phyloP scores from a whole-genome alignment of 2,329 filamentous ascomycete species.

The Dactylonectria estremocensis region DNA sequence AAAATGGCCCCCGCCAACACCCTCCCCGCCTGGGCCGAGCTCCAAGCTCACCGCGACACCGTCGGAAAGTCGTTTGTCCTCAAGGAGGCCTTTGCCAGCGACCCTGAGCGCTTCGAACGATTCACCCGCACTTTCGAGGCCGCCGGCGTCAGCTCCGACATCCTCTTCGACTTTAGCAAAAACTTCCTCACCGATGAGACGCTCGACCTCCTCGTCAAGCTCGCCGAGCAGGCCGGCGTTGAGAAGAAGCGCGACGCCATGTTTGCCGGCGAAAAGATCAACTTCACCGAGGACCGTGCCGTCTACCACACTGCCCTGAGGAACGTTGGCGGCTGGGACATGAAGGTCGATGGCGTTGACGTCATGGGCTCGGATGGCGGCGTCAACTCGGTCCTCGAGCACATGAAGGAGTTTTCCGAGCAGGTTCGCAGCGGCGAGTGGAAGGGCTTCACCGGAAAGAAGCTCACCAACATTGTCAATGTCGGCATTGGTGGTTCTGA shows the following conservation, averaged over 20 bases:
- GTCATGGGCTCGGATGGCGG: slow-evolving; percentile 92
- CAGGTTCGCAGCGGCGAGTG: slow-evolving; percentile 94
- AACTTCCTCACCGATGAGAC: slow-evolving; percentile 98
- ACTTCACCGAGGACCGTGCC: slow-evolving; percentile 97
- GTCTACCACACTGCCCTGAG: slow-evolving; percentile 96
- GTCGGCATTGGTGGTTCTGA: slow-evolving; percentile 98
- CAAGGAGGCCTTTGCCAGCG: slow-evolving; percentile 92
- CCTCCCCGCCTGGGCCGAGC: slow-evolving; percentile 88
- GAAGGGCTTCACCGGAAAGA: slow-evolving; percentile 98
- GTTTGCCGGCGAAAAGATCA: slow-evolving; percentile 98
- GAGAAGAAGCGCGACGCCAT: slow-evolving; percentile 97
- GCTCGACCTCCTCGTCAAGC: slow-evolving; percentile 85
- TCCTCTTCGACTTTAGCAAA: slow-evolving; percentile 99
- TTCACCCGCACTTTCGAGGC: slow-evolving; percentile 90
- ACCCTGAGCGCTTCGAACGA: slow-evolving; percentile 90
- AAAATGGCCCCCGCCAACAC: slow-evolving; percentile 87
- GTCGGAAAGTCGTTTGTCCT: slow-evolving; percentile 92
- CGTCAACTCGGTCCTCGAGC: slow-evolving; percentile 90
- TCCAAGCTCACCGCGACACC: slow-evolving; percentile 90
- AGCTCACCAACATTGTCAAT: slow-evolving; percentile 96
- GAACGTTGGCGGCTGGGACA: slow-evolving; percentile 86
- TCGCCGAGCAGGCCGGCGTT: slow-evolving; percentile 91
- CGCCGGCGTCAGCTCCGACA: slow-evolving; percentile 85
- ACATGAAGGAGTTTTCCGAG: slow-evolving; percentile 99
- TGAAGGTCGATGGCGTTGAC: slow-evolving; percentile 90